Evolutionary conservation across 208 protist species (phyloP), one percentile per base, ranked within the genome.

Genomic region (Blechomonas ayalai): DNA sequence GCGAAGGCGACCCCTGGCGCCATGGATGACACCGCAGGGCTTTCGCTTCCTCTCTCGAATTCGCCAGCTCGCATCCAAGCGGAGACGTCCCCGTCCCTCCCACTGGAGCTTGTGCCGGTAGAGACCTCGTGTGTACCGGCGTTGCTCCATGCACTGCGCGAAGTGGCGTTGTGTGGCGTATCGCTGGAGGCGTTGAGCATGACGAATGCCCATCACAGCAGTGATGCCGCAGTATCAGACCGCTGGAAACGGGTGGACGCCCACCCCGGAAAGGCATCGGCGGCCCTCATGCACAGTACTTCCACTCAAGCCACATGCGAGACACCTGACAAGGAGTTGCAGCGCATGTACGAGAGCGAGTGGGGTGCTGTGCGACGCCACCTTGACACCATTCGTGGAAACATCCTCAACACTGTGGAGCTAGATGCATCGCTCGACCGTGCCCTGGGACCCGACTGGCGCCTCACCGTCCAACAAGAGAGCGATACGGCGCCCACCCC

Each of bases 391-490:
- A 34, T 80, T 23, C 50, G 49, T 3, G 27, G 25, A 0, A 45
- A 75, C 7, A 50, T 82, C 6, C 52, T 67, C 7, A 89, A 84
- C 36, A 37, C 33, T 8, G 52, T 56, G 4, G 74, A 84, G 62
- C n/a, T 84, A n/a, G 39, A 38, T 6, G n/a, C n/a, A 20, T 39
- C 50, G 3, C 36, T 83, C 19, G 61, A 75, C 37, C 54, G 37
- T 3, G 19, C 41, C 9, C 52, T 83, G 16, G 72, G 74, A 1
- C 26, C 23, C 27, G 60, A 63, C 16, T 82, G 71, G 79, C 67
- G 67, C 2, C 8, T 18, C 22, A 7, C 13, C 7, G 22, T 22
- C n/a, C n/a, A n/a, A n/a, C n/a, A n/a, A n/a, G n/a, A n/a, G n/a
- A n/a, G n/a, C n/a, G n/a, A n/a, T n/a, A n/a, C n/a, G n/a, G n/a